Percentiles rank a stretch among this genome's conserved stretches.
Evolutionary conservation across 352 stramenopile genomes (phyloP).

Genomic region (Phytopythium aichiense): DNA sequence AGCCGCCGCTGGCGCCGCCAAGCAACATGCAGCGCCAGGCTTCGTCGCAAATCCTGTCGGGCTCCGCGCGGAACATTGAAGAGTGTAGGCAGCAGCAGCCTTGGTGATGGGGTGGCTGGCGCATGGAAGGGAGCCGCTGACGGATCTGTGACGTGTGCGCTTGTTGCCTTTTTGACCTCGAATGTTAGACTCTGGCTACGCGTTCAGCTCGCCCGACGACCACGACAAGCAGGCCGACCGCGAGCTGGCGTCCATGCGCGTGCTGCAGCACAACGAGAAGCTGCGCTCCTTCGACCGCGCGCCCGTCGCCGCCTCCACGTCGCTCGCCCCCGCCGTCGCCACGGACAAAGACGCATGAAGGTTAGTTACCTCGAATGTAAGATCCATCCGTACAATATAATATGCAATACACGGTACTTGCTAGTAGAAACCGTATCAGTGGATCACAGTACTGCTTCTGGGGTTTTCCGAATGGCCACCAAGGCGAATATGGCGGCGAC

Average conservation of each 20-base stretch:
- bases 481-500: neutral
- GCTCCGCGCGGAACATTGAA: constrained; percentile 18
- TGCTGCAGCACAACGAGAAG: constrained; percentile 35
- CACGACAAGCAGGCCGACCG: constrained; percentile 11
- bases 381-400: no score
- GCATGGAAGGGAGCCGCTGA: neutral
- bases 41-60: constrained; percentile 9
- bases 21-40: neutral
- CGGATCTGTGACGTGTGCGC: constrained; percentile 17
- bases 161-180: constrained; percentile 11
- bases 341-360: neutral
- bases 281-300: constrained; percentile 14
- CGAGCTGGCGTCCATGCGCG: constrained; percentile 38
- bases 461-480: neutral
- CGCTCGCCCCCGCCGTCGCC: neutral
- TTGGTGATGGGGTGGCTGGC: no score
- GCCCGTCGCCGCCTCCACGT: neutral
- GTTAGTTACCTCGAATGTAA: no score
- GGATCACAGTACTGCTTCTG: no score
- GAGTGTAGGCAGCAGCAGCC: constrained; percentile 18
- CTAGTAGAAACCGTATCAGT: no score
- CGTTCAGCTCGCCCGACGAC: constrained; percentile 43
- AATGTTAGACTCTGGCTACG: constrained; percentile 40
- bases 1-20: constrained; percentile 15
- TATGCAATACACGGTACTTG: no score